phyloP scores from a whole-genome alignment of 371 early-diverging fungal species.

The Apophysomyces trapeziformis region DNA sequence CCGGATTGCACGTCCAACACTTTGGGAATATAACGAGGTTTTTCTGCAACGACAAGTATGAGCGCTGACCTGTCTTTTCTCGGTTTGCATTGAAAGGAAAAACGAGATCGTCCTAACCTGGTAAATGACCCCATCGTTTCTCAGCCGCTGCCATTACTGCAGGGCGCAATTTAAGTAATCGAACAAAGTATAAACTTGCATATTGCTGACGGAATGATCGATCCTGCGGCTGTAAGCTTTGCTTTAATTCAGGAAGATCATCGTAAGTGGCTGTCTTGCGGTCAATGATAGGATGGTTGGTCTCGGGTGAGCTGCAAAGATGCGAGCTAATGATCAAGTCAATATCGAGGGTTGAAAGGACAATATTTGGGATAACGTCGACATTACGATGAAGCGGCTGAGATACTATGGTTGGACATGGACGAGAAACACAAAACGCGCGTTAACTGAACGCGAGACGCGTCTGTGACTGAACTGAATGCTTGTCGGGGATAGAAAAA shows the following conservation, averaged over 20 bases:
- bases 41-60: constrained; percentile 22
- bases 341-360: not conserved
- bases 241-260: constrained; percentile 39
- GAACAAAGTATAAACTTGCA: constrained; percentile 82
- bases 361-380: not conserved
- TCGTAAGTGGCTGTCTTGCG: constrained; percentile 36
- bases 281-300: constrained; percentile 15
- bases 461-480: constrained; percentile 6
- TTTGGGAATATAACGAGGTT: constrained; percentile 56
- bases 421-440: not conserved
- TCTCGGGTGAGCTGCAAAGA: constrained; percentile 22
- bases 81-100: not conserved
- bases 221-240: constrained; percentile 52
- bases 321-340: constrained; percentile 7
- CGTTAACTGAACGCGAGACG: not conserved
- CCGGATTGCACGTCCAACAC: constrained; percentile 72
- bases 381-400: constrained; percentile 5
- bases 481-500: not conserved
- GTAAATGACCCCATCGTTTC: constrained; percentile 54
- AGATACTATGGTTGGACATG: not conserved
- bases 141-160: constrained; percentile 53
- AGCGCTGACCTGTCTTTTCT: not conserved
- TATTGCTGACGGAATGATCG: constrained; percentile 79
- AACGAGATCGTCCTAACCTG: constrained; percentile 23
- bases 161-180: constrained; percentile 70